phyloP scores from a whole-genome alignment of 129 eudicot species.

The Artemisia annua region DNA sequence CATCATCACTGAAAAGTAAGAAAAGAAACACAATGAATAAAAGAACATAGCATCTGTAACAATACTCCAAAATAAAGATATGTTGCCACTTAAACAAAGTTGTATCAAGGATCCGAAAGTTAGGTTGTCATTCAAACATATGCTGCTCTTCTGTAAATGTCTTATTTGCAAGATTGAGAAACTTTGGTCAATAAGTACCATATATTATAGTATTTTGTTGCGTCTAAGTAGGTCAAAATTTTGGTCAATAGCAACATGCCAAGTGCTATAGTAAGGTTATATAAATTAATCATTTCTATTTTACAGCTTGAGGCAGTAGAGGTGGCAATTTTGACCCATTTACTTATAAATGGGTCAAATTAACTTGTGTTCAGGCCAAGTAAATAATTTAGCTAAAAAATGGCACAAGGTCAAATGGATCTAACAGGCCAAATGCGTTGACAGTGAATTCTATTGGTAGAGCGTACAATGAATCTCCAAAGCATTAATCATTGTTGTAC shows the following conservation, averaged over 20 bases:
- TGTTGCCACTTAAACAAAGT: background rate
- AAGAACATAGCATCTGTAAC: background rate
- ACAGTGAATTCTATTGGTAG: too few species aligned
- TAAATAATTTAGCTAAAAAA: too few species aligned
- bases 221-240: background rate
- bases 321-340: background rate
- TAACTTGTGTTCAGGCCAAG: background rate
- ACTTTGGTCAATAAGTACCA: background rate
- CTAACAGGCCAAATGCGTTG: too few species aligned
- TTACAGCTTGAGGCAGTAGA: background rate
- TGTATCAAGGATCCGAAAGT: background rate
- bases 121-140: background rate
- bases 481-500: background rate
- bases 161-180: background rate
- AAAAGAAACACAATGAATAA: background rate
- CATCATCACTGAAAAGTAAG: constrained; percentile 21
- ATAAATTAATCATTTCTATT: background rate
- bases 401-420: too few species aligned
- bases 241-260: too few species aligned
- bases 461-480: too few species aligned
- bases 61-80: background rate
- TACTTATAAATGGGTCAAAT: constrained; percentile 1
- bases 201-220: background rate
- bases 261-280: background rate
- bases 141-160: background rate